These are phyloP conservation scores for Sordaria brevicollis DNA, from an alignment of 495 filamentous ascomycete species.

Conservation along the genomic window DNA sequence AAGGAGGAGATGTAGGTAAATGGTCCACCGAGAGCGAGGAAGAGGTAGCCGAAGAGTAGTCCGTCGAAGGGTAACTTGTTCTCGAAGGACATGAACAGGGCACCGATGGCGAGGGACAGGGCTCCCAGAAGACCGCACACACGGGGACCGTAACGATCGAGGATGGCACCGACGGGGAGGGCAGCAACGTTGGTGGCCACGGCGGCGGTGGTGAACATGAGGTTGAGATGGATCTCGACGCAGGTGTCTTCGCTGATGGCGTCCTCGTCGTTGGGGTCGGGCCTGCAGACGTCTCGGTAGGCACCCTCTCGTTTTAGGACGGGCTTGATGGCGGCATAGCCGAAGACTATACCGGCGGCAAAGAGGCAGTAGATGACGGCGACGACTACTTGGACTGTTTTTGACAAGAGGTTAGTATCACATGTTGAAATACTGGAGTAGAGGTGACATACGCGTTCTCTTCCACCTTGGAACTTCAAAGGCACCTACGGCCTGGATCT, in stretches of 20 bases:
- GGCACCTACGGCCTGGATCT: conserved; percentile 46
- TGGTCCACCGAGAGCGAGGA: conserved; percentile 75
- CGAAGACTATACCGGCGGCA: conserved; percentile 70
- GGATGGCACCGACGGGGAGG: conserved; percentile 72
- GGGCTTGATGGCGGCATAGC: conserved; percentile 77
- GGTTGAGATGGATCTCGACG: conserved; percentile 73
- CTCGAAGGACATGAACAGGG: conserved; percentile 62
- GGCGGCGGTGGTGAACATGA: conserved; percentile 92
- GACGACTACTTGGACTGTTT: conserved; percentile 47
- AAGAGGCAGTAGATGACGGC: conserved; percentile 76
- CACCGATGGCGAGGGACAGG: conserved; percentile 56
- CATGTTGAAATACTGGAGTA: background rate
- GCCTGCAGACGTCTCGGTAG: conserved; percentile 51
- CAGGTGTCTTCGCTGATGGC: conserved; percentile 50
- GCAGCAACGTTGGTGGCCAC: conserved; percentile 74
- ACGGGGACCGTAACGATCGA: conserved; percentile 74
- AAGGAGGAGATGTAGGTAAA: conserved; percentile 88
- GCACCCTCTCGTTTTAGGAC: conserved; percentile 68
- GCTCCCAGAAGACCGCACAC: conserved; percentile 66
- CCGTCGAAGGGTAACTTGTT: conserved; percentile 53
- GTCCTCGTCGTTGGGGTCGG: conserved; percentile 14
- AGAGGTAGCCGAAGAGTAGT: conserved; percentile 69
- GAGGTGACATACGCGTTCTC: conserved; percentile 46
- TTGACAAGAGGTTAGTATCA: conserved; percentile 4
- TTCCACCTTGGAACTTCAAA: conserved; percentile 59